Base-by-base conservation (phyloP, 768 basidiomycete genomes). In the Clavaria fumosa region DNA sequence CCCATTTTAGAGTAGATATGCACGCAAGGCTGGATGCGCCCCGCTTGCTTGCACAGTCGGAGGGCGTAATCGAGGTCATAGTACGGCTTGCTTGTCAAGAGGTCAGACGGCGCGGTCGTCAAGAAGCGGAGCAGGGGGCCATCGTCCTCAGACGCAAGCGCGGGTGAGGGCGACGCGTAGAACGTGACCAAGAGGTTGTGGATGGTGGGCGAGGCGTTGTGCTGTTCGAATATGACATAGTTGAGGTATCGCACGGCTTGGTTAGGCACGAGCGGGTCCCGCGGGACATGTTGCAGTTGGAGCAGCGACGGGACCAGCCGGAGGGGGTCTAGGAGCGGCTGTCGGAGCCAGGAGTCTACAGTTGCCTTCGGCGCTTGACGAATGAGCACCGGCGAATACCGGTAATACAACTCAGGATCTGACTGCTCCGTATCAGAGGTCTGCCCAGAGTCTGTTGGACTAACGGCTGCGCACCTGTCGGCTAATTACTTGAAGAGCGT, bases 1-100 rank as follows among this genome's bases (percentile, higher is more conserved):
- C 88, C 91, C 89, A 99, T 90, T 60, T 93, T 86, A 5, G 88
- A 82, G 58, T 97, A 99, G 34, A 99, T 90, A 48, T 86, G 82
- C 24, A 97, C 89, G 54, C 91, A 97, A 5, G 91, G 75, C 48
- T 86, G 85, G 10, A 74, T 82, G 28, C 84, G 63, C 6, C 75
- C 72, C 24, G 79, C 66, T 48, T 75, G 72, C 53, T 86, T 91
- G 64, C 91, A 97, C 31, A 96, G 57, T 12, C 95, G 74, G 39
- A 99, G 54, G 1, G 95, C 95, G 53, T 97, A 99, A 58, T 99
- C 95, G 34, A 99, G 72, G 50, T 97, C 90, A 55, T 89, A 97
- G 54, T 89, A 93, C 2, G 93, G 93, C 51, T 76, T 78, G 4
- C 73, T 75, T 0, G 84, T 86, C 21, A 82, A 54, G 0, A 88